phyloP scores from a whole-genome alignment of 768 basidiomycete species.

The Macrolepiota fuliginosa region DNA sequence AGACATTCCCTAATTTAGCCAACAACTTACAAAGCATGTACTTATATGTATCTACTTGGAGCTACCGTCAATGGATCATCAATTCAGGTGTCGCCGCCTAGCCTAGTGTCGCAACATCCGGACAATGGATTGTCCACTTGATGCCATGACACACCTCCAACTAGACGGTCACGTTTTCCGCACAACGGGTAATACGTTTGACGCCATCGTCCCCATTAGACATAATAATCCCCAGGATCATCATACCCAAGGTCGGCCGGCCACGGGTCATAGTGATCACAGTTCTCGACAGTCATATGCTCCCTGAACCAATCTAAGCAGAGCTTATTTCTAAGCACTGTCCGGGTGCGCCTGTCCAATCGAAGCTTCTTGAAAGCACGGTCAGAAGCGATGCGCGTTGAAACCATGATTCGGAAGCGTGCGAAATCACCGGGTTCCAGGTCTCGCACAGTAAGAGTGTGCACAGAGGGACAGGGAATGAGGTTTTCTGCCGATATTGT shows the following conservation, averaged over 20 bases:
- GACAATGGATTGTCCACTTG: neutral
- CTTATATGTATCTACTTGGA: neutral
- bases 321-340: slow-evolving; percentile 27
- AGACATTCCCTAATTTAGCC: neutral
- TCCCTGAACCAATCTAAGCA: slow-evolving; percentile 27
- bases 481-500: neutral
- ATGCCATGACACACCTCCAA: neutral
- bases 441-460: slow-evolving; percentile 30
- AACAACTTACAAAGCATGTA: neutral
- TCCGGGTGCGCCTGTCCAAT: slow-evolving; percentile 37
- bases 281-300: slow-evolving; percentile 27
- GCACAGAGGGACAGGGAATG: slow-evolving; percentile 34
- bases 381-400: slow-evolving; percentile 18
- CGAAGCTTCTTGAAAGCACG: slow-evolving; percentile 17
- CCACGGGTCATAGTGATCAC: slow-evolving; percentile 32
- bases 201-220: slow-evolving; percentile 13
- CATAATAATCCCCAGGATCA: slow-evolving; percentile 28
- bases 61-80: neutral
- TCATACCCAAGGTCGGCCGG: slow-evolving; percentile 36
- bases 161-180: neutral
- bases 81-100: too few relatives aligned
- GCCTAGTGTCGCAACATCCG: neutral
- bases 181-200: neutral
- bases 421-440: slow-evolving; percentile 29
- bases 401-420: slow-evolving; percentile 29